Conservation (phyloP, 495 filamentous ascomycete species). For the Massariosphaeria phaeospora region DNA sequence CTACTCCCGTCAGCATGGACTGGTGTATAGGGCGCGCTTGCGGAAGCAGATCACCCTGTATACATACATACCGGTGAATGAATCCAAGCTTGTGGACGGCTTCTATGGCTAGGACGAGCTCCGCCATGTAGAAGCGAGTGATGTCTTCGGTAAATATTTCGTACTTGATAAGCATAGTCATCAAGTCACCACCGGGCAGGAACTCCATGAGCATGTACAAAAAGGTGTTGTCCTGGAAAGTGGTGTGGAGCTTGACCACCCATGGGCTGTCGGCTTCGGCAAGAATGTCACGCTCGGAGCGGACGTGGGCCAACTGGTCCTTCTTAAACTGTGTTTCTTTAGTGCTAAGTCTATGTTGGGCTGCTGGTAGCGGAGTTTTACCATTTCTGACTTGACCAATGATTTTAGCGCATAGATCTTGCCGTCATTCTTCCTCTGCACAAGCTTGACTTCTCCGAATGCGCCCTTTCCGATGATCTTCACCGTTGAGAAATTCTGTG, state of each 20-base stretch:
- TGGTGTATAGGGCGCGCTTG: too few species aligned
- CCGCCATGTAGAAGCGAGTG: constrained; percentile 98
- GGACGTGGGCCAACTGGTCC: constrained; percentile 97
- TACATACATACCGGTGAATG: constrained; percentile 80
- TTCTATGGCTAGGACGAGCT: constrained; percentile 95
- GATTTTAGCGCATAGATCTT: constrained; percentile 99
- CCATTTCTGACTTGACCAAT: constrained; percentile 95
- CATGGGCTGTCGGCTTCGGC: constrained; percentile 98
- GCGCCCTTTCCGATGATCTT: constrained; percentile 99
- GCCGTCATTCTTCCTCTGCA: constrained; percentile 91
- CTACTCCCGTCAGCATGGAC: constrained; percentile 52
- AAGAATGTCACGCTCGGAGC: constrained; percentile 93
- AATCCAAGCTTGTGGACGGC: constrained; percentile 96
- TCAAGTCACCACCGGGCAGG: constrained; percentile 93
- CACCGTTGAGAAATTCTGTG: constrained; percentile 87
- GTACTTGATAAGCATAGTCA: constrained; percentile 99
- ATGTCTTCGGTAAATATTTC: constrained; percentile 99
- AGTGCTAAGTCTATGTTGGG: not conserved
- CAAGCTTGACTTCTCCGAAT: constrained; percentile 95
- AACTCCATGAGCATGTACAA: constrained; percentile 99
- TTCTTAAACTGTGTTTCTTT: constrained; percentile 67
- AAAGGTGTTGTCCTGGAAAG: constrained; percentile 93
- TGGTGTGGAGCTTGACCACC: constrained; percentile 96
- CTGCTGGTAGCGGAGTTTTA: constrained; percentile 11
- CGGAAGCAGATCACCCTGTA: not conserved